Percentiles rank a stretch among this genome's conserved stretches.
Evolutionary conservation across 192 early-diverging fungal species (phyloP).

Genomic region (Paraglomus occultum): DNA sequence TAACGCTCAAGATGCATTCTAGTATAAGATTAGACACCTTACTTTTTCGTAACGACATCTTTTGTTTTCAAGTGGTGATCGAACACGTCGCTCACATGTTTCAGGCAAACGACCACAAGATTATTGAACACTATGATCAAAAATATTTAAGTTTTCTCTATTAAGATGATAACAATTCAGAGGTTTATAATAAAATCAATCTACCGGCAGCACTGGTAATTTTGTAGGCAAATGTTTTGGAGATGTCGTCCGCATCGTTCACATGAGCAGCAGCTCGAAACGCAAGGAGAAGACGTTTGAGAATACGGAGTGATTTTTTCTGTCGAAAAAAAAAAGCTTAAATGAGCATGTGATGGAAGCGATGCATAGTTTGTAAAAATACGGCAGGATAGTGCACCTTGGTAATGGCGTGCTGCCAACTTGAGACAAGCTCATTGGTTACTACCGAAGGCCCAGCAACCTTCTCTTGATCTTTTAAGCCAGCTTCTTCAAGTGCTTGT

Average conservation of each 20-base stretch:
- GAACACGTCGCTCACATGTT: constrained; percentile 66
- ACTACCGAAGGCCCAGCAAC: constrained; percentile 49
- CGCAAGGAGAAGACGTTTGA: constrained; percentile 77
- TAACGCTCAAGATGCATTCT: not conserved
- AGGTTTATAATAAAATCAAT: not conserved
- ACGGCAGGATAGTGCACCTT: not conserved
- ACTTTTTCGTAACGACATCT: constrained; percentile 23
- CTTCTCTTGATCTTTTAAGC: constrained; percentile 37
- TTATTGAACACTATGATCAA: constrained; percentile 71
- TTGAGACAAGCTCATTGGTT: constrained; percentile 69
- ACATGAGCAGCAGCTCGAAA: constrained; percentile 79
- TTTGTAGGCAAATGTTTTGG: constrained; percentile 57
- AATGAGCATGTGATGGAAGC: no score
- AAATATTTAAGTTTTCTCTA: constrained; percentile 9
- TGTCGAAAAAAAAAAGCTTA: constrained; percentile 15
- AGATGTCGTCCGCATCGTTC: constrained; percentile 60
- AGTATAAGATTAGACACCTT: not conserved
- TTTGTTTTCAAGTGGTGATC: constrained; percentile 58
- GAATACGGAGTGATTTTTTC: constrained; percentile 63
- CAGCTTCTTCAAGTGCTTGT: constrained; percentile 26
- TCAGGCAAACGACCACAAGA: constrained; percentile 72
- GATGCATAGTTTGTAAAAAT: no score
- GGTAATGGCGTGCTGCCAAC: constrained; percentile 65
- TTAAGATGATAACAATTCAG: not conserved
- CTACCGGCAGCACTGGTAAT: constrained; percentile 57